Evolutionary conservation across 495 filamentous ascomycete species (phyloP).

Genomic region (Umbilicaria muhlenbergii): DNA sequence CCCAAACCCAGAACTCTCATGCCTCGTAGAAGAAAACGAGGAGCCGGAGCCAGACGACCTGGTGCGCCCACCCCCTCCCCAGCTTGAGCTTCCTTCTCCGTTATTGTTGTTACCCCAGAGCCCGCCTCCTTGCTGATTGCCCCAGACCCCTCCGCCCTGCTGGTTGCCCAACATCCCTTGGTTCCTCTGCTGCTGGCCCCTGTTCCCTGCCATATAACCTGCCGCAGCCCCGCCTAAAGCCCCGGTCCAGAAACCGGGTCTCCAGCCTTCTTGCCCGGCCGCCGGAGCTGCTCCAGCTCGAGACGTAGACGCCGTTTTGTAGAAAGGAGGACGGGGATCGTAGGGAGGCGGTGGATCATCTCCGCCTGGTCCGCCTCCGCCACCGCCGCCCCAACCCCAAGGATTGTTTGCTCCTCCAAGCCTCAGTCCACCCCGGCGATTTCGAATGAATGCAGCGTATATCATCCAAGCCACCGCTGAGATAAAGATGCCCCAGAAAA

Average conservation of each 20-base stretch:
- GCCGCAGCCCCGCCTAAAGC: conserved; percentile 55
- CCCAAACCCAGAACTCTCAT: conserved; percentile 81
- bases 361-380: conserved; percentile 30
- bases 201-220: conserved; percentile 49
- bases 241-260: conserved; percentile 82
- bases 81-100: conserved; percentile 35
- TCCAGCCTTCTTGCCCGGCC: conserved; percentile 39
- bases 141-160: not conserved
- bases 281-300: conserved; percentile 14
- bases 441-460: conserved; percentile 10
- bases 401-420: conserved; percentile 1
- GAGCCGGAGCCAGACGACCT: conserved; percentile 25
- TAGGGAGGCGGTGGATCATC: conserved; percentile 48
- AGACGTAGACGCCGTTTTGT: conserved; percentile 32
- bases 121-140: not conserved
- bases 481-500: conserved; percentile 36
- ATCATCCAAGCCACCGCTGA: conserved; percentile 23
- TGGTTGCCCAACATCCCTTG: not conserved
- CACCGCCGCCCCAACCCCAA: conserved; percentile 33
- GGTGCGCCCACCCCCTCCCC: conserved; percentile 21
- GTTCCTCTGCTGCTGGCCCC: conserved; percentile 18
- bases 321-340: conserved; percentile 36
- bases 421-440: not conserved
- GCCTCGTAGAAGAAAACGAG: conserved; percentile 37
- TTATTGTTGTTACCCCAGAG: conserved; percentile 20